Percentiles rank a stretch among this genome's conserved stretches.
Conservation (phyloP, 2,329 filamentous ascomycete species). For the Aspergillus texensis region DNA sequence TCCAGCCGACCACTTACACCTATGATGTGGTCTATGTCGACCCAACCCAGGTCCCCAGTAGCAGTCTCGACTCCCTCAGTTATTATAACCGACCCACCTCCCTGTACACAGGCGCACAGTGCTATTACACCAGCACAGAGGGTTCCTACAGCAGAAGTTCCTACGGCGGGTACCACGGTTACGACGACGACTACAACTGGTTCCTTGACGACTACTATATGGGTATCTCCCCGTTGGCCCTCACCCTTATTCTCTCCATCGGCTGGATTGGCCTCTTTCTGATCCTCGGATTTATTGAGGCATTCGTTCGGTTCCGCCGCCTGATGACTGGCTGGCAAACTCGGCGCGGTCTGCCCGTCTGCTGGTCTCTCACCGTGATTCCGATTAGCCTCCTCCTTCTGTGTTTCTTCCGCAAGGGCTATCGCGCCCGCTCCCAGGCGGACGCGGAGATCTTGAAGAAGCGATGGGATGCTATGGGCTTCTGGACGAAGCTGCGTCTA, state of each 20-base stretch:
- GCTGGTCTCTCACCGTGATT: slow-evolving; percentile 30
- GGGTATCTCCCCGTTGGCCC: slow-evolving; percentile 29
- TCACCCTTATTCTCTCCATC: slow-evolving; percentile 27
- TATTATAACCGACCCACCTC: slow-evolving; percentile 16
- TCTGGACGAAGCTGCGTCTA: slow-evolving; percentile 29
- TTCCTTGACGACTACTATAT: slow-evolving; percentile 23
- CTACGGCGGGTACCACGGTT: slow-evolving; percentile 11
- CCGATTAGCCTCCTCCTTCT: slow-evolving; percentile 26
- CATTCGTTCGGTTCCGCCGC: slow-evolving; percentile 34
- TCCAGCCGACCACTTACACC: slow-evolving; percentile 30
- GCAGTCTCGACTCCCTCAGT: slow-evolving; percentile 25
- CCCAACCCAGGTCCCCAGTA: slow-evolving; percentile 31
- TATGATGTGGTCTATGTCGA: slow-evolving; percentile 29
- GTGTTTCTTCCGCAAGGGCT: slow-evolving; percentile 31
- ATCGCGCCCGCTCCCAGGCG: slow-evolving; percentile 28
- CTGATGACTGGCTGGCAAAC: slow-evolving; percentile 39
- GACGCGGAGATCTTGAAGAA: slow-evolving; percentile 29
- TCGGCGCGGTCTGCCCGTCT: slow-evolving; percentile 34
- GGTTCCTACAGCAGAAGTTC: not conserved
- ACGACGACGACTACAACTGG: slow-evolving; percentile 22
- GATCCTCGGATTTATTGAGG: slow-evolving; percentile 33
- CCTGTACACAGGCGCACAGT: slow-evolving; percentile 19
- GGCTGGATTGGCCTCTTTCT: slow-evolving; percentile 33
- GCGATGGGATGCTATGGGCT: slow-evolving; percentile 29
- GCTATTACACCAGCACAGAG: slow-evolving; percentile 13